Evolutionary conservation across 2,329 filamentous ascomycete genomes (phyloP), one percentile per base, ranked within the genome.

Genomic region (Sporothrix dimorphospora): DNA sequence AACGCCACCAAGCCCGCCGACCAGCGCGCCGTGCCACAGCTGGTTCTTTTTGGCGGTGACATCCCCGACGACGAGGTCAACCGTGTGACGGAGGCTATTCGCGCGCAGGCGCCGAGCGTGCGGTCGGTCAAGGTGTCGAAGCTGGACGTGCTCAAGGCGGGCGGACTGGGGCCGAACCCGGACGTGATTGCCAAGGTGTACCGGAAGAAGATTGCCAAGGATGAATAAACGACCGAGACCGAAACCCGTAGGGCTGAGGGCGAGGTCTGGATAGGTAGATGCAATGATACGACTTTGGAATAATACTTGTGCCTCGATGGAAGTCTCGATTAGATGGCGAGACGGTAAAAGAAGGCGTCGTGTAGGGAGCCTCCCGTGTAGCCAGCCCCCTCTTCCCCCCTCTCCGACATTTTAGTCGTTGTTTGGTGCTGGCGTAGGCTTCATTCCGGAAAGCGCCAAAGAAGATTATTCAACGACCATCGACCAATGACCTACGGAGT

Each of bases 91-190:
- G 70, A 69, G 16, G 74, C 71, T 5, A 74, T 78, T 38, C 55
- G 51, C 1, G 68, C 47, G 27, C 55, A 51, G 11, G 49, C 53
- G 6, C 71, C 75, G 21, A 40, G 47, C 24, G 65, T 74, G 8
- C 73, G 75, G 27, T 74, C 78, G 16, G 59, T 78, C 70, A 75
- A 75, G 70, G 75, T 76, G n/a, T 74, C 74, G 21, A 77, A 76
- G 74, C 59, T 75, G 45, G 78, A 79, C 73, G 77, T 79, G 61
- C 71, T 78, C 70, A 75, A 75, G 49, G 77, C 75, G 9, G 78
- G 78, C 42, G 74, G 73, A n/a, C 71, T 78, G 67, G 76, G 77
- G 11, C 76, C 77, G n/a, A 77, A 77, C 75, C 75, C 77, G 49
- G 76, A 77, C 57, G 74, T 74, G 38, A 78, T 79, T 47, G 76